Conservation (phyloP, 164 flowering plant genomes). For the Vitis rotundifolia region DNA sequence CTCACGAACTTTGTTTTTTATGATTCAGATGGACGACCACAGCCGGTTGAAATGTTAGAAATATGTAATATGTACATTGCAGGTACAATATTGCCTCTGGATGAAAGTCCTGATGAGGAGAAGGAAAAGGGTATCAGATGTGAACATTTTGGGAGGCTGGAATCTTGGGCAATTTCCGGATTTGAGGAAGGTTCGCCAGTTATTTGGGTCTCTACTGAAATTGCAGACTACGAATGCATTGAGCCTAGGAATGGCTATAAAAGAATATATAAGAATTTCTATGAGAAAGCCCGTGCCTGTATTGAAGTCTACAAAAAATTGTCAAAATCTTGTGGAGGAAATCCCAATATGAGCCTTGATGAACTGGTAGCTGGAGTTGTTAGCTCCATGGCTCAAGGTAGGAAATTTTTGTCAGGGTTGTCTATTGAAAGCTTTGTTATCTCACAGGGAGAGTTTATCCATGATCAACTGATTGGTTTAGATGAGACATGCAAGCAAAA, state of each 20-base stretch:
- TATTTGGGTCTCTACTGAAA: conserved; percentile 78
- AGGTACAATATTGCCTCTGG: conserved; percentile 61
- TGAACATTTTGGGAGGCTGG: conserved; percentile 86
- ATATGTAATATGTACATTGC: conserved; percentile 62
- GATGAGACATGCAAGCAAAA: conserved; percentile 60
- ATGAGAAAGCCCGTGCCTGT: conserved; percentile 73
- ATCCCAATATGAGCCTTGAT: conserved; percentile 60
- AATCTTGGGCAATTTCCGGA: conserved; percentile 86
- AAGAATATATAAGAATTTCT: conserved; percentile 59
- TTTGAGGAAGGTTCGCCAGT: conserved; percentile 82
- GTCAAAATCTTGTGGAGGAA: conserved; percentile 63
- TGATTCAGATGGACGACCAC: conserved; percentile 52
- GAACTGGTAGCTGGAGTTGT: conserved; percentile 77
- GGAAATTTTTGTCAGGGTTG: conserved; percentile 44
- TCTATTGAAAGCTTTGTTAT: conserved; percentile 62
- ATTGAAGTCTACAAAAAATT: conserved; percentile 68
- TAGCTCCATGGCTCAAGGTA: conserved; percentile 71
- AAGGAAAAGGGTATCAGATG: conserved; percentile 66
- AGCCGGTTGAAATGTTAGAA: conserved; percentile 76
- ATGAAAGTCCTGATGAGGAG: conserved; percentile 44
- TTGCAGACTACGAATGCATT: conserved; percentile 78
- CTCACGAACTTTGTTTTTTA: conserved; percentile 71
- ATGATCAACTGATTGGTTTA: conserved; percentile 76
- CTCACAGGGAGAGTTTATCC: conserved; percentile 82
- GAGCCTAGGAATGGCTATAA: conserved; percentile 66